Evolutionary conservation across 2,329 filamentous ascomycete genomes (phyloP).

Genomic region (Aspergillus versicolor): DNA sequence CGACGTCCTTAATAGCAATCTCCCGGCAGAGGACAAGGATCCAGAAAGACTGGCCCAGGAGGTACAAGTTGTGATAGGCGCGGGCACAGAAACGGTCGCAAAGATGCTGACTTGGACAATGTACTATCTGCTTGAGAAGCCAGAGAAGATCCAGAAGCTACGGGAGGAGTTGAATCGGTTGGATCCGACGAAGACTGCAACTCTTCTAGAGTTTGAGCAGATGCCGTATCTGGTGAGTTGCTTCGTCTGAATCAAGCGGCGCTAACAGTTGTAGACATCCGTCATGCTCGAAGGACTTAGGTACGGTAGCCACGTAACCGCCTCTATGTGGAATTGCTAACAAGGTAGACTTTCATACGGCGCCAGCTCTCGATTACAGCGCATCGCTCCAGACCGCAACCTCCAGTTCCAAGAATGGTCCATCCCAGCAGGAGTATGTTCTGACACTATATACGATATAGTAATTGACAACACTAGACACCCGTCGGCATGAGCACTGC

Average conservation of each 20-base stretch:
- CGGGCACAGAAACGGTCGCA: constrained; percentile 23
- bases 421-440: constrained; percentile 32
- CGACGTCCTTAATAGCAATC: constrained; percentile 27
- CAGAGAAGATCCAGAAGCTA: constrained; percentile 18
- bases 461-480: constrained; percentile 18
- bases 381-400: constrained; percentile 26
- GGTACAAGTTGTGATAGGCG: constrained; percentile 27
- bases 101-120: constrained; percentile 13
- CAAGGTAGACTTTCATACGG: constrained; percentile 21
- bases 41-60: constrained; percentile 32
- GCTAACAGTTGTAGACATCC: constrained; percentile 14
- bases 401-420: constrained; percentile 31
- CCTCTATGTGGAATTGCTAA: not conserved
- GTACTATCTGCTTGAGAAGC: constrained; percentile 14
- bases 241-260: not conserved
- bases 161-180: constrained; percentile 18
- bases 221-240: constrained; percentile 25
- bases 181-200: constrained; percentile 13
- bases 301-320: constrained; percentile 9
- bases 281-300: constrained; percentile 30
- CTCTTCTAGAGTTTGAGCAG: constrained; percentile 26
- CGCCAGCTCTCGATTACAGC: constrained; percentile 26
- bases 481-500: constrained; percentile 42
- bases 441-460: not conserved
- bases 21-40: constrained; percentile 35